Percentiles rank a stretch among this genome's conserved stretches.
Evolutionary conservation across 2,329 filamentous ascomycete species (phyloP).

Genomic region (Botrytis aclada): DNA sequence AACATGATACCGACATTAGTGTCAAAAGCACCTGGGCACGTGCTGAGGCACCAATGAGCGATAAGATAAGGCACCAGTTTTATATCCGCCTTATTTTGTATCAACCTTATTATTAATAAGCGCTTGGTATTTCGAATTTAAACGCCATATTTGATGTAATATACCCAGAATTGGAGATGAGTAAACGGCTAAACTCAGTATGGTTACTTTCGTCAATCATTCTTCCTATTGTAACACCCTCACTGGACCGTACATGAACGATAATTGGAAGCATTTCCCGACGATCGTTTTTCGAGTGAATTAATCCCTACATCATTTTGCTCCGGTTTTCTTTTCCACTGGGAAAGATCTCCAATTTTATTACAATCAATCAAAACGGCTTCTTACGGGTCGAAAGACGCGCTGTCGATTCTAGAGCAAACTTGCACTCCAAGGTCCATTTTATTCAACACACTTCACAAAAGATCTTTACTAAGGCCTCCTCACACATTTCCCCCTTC

Average conservation of each 20-base stretch:
- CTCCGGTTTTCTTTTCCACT: constrained; percentile 7
- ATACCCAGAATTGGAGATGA: no score
- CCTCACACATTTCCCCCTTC: constrained; percentile 37
- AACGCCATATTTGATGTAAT: neutral
- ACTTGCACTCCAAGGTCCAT: constrained; percentile 42
- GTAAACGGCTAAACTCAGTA: neutral
- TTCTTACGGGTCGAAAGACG: constrained; percentile 36
- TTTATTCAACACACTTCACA: constrained; percentile 43
- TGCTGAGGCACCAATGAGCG: neutral
- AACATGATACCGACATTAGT: neutral
- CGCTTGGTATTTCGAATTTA: neutral
- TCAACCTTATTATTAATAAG: neutral
- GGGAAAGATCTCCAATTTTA: constrained; percentile 12
- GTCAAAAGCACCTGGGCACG: neutral
- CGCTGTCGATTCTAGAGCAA: constrained; percentile 34
- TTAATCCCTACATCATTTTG: neutral
- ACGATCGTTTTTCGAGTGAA: neutral
- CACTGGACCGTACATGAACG: neutral
- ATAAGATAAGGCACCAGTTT: constrained; percentile 2
- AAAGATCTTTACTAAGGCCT: constrained; percentile 32
- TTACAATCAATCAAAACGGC: constrained; percentile 31
- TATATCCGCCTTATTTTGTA: neutral
- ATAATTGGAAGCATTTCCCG: constrained; percentile 6
- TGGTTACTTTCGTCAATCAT: neutral
- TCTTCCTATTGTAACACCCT: neutral